Base-by-base conservation (phyloP, 148 eudicot species). In the Rhododendron ovatum region DNA sequence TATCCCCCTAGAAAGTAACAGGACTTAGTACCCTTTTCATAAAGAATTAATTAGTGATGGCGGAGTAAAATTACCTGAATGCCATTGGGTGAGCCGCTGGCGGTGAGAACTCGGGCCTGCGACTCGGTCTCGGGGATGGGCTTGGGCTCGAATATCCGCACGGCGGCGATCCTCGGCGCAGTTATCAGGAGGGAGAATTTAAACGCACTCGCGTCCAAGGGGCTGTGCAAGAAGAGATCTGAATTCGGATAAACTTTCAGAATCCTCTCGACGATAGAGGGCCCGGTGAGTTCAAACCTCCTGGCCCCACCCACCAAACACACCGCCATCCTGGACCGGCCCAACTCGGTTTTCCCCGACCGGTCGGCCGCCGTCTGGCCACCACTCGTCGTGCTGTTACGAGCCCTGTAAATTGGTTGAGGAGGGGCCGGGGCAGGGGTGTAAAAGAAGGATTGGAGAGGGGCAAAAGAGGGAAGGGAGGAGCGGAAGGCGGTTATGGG, bases 231-330 rank as follows among this genome's bases (percentile, higher is more conserved):
- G 35, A 92, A 97, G 53, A 97, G 89, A 90, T 97, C 99, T 17
- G 98, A 88, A 83, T 92, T 93, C 1, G 92, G 91, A 71, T 92
- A 93, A 39, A 83, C 91, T 3, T 90, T 84, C 0, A 94, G 80
- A 50, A 97, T 88, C 88, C 87, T 87, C 55, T 92, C 83, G 12
- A 95, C 55, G 28, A 97, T 97, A 41, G 99, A 95, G 2, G 98
- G 98, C 0, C 98, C 99, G 4, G 98, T 95, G 3, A 97, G 91
- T 87, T 97, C 98, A 75, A 97, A 95, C 84, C 99, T 79, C 77
- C 99, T 74, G 0, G 98, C 99, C 26, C 98, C 99, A 0, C 99
- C 99, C 2, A 95, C 99, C 71, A 97, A 78, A 48, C 99, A 97
- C 12, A 95, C 95, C 26, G 98, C 99, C 0, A 97, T 93, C 77